Evolutionary conservation across 2,329 filamentous ascomycete species (phyloP), one percentile per base, ranked within the genome.

Genomic region (Epichloe coenophiala): DNA sequence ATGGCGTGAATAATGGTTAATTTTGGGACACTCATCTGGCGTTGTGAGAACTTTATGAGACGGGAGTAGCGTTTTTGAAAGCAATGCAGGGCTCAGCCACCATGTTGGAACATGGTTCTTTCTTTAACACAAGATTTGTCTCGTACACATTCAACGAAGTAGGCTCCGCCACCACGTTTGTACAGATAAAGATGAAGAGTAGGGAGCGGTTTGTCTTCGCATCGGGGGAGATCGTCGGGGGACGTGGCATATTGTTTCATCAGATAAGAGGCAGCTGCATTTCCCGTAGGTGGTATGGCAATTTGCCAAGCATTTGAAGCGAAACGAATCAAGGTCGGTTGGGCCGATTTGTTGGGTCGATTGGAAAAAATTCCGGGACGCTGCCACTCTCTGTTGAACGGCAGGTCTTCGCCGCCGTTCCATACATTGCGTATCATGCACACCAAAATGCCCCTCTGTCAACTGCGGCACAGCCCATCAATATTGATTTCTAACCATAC

Each of bases 1-100:
- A 75, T 74, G 70, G 72, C 61, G 59, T 67, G 62, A 59, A 56
- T 8, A 35, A 37, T 42, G 46, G 38, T 19, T 12, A 31, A 31
- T 37, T 44, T 50, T n/a, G 35, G 43, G 39, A 37, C 12, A 44
- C 47, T 44, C n/a, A 48, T 44, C 17, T 45, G 53, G 53, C 53
- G 51, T 54, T 51, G 45, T 43, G 6, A 13, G 13, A 19, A 4
- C 8, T 45, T 19, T 36, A 19, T 21, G 38, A 27, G 39, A 41
- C 42, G 45, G 43, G 41, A 31, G 49, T 27, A 44, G 46, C 50
- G 39, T 42, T 19, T 42, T 7, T 21, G 9, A 37, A 27, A n/a
- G 41, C 23, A n/a, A 31, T 31, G 23, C n/a, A 43, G 13, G 41
- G 21, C 13, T 43, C 23, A n/a, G 11, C 15, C 21, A 40, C 8